phyloP scores from a whole-genome alignment of 2,329 filamentous ascomycete species.

The Cladosporium sphaerospermum region DNA sequence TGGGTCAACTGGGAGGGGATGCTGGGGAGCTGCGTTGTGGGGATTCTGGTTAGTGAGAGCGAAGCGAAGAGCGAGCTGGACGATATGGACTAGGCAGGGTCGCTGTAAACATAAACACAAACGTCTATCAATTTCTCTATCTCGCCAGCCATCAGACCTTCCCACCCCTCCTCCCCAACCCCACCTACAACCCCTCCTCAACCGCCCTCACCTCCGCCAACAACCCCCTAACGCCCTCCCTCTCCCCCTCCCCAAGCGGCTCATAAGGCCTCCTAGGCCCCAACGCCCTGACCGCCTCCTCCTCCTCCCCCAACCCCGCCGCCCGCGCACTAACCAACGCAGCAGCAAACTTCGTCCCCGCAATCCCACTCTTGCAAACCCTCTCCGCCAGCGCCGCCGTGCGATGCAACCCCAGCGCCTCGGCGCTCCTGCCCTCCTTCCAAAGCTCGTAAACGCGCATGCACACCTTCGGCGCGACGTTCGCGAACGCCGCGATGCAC shows the following conservation, averaged over 20 bases:
- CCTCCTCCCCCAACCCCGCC: constrained; percentile 49
- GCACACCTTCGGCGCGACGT: constrained; percentile 48
- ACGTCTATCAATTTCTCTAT: neutral
- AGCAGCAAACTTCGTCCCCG: constrained; percentile 58
- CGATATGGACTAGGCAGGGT: constrained; percentile 50
- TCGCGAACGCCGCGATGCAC: constrained; percentile 53
- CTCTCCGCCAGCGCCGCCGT: constrained; percentile 57
- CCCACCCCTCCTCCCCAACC: neutral
- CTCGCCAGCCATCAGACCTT: neutral
- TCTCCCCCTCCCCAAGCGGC: constrained; percentile 37
- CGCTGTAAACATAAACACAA: neutral
- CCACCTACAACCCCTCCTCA: constrained; percentile 25
- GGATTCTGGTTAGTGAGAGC: constrained; percentile 53
- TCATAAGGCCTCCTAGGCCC: constrained; percentile 58
- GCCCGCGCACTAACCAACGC: constrained; percentile 52
- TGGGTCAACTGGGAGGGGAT: constrained; percentile 67
- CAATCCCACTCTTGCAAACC: constrained; percentile 58
- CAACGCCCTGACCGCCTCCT: constrained; percentile 53
- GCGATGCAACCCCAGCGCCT: constrained; percentile 53
- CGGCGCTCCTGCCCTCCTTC: constrained; percentile 46
- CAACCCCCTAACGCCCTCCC: constrained; percentile 36
- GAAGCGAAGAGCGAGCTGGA: constrained; percentile 41
- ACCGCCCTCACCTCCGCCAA: constrained; percentile 38
- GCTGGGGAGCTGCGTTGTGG: constrained; percentile 55
- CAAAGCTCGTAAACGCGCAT: constrained; percentile 54